Conservation (phyloP, 106 monocot genomes). For the Dendrobium nobile region DNA sequence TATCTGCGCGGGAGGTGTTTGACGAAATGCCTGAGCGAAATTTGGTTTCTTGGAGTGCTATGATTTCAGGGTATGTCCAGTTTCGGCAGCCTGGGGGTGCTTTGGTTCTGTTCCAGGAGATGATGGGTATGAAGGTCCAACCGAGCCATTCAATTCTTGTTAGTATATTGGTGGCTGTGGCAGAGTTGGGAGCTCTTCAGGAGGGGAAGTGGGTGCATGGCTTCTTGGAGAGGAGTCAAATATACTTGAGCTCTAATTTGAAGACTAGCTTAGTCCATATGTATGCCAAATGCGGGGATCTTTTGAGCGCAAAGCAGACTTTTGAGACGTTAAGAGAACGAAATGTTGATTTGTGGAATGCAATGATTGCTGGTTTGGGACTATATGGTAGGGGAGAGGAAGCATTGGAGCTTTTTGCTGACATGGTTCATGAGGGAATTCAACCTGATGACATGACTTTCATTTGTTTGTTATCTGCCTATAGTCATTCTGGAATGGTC, state of each 20-base stretch:
- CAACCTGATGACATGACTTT: constrained; percentile 42
- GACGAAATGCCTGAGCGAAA: constrained; percentile 9
- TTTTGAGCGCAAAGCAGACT: constrained; percentile 17
- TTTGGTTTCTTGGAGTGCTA: constrained; percentile 11
- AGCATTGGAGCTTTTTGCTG: constrained; percentile 29
- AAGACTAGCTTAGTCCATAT: constrained; percentile 42
- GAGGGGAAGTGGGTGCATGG: constrained; percentile 14
- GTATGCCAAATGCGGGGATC: constrained; percentile 43
- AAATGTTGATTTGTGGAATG: constrained; percentile 36
- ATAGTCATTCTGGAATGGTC: constrained; percentile 39
- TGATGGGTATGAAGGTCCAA: not conserved
- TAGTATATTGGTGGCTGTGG: constrained; percentile 6
- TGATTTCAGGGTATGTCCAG: constrained; percentile 16
- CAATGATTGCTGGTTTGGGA: constrained; percentile 43
- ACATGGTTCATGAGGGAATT: constrained; percentile 17
- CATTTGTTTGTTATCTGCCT: constrained; percentile 40
- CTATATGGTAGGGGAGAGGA: constrained; percentile 26
- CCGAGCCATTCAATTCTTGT: not conserved
- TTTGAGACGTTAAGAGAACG: constrained; percentile 17
- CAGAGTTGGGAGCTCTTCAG: constrained; percentile 14
- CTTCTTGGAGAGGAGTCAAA: constrained; percentile 7
- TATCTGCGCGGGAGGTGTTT: constrained; percentile 33
- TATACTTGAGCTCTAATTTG: constrained; percentile 24
- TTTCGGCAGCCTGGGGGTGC: not conserved
- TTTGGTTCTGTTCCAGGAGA: constrained; percentile 8